Base-by-base conservation (phyloP, 2,329 filamentous ascomycete species). In the Dichotomopilus funicola region DNA sequence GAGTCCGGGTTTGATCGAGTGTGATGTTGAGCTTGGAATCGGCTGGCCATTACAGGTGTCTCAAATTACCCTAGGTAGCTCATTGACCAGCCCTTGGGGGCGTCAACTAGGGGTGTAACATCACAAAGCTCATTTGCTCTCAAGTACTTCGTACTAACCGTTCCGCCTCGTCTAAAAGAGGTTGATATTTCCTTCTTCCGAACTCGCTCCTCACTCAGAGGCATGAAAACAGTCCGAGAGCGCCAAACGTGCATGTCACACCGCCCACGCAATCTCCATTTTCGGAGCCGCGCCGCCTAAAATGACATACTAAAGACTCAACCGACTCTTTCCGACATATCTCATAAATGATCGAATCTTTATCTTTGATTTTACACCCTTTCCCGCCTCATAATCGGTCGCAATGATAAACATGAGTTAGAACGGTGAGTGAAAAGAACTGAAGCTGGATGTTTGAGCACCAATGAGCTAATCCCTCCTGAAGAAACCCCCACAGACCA, bases 201-300 rank as follows among this genome's bases (percentile, higher is more conserved):
- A 53, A 19, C 40, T 48, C 43, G 36, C 43, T 47, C 13, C 36
- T 38, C 12, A 45, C 42, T 43, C 49, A n/a, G 44, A 42, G 49
- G 38, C 19, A 27, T 27, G 19, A 27, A 27, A 27, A 27, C 19
- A 27, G 19, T 27, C 19, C 19, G 19, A 27, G 34, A 40, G 34
- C 42, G 43, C 12, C 6, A 12, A 27, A 43, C 31, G 38, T 27
- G 43, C 12, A 37, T 33, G 45, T 48, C 48, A 47, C 51, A 60
- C 53, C 53, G 53, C 56, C 54, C 46, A 27, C 43, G 36, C 33
- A 38, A 58, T 55, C 56, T 55, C 56, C 59, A 57, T 61, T 61
- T 51, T 61, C 59, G 59, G 59, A 59, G 59, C 50, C 13, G 48
- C 6, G 54, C 43, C 43, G 44, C 49, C 54, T 52, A 44, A 33